phyloP scores from a whole-genome alignment of 768 basidiomycete species.

The Asterophora lycoperdoides region DNA sequence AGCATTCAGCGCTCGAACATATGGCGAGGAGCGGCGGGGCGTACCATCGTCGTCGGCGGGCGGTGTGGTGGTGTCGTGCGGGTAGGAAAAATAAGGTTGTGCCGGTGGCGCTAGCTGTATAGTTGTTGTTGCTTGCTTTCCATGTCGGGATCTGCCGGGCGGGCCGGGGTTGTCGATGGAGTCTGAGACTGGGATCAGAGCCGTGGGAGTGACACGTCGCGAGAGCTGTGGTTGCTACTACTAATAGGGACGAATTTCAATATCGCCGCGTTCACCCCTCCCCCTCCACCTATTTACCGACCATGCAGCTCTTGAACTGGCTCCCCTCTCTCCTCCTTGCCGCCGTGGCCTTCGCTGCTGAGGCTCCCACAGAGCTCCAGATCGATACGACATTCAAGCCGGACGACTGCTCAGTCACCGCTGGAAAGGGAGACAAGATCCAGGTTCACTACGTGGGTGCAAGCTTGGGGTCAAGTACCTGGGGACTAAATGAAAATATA shows the following conservation, averaged over 20 bases:
- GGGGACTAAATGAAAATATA: background rate
- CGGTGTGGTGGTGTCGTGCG: constrained; percentile 28
- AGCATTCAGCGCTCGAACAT: constrained; percentile 9
- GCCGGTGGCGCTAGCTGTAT: constrained; percentile 28
- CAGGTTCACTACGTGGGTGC: constrained; percentile 71
- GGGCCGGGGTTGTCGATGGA: background rate
- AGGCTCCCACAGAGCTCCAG: constrained; percentile 47
- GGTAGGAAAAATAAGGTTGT: constrained; percentile 31
- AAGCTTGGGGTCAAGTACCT: background rate
- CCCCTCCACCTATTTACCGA: constrained; percentile 10
- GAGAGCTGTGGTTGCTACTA: constrained; percentile 1
- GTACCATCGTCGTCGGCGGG: constrained; percentile 48
- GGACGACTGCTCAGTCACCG: constrained; percentile 49
- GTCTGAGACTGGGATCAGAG: constrained; percentile 1
- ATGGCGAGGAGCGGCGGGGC: constrained; percentile 15
- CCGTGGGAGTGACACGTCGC: constrained; percentile 12
- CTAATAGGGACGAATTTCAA: background rate
- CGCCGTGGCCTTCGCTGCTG: constrained; percentile 40
- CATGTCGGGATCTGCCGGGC: constrained; percentile 12
- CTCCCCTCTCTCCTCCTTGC: constrained; percentile 46
- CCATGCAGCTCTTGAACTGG: constrained; percentile 51
- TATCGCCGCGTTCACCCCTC: background rate
- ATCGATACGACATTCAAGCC: constrained; percentile 63
- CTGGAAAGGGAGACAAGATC: constrained; percentile 59
- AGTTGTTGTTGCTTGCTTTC: constrained; percentile 22